Evolutionary conservation across 352 stramenopile genomes (phyloP), one percentile per base, ranked within the genome.

Genomic region (Aphanomyces stellatus): DNA sequence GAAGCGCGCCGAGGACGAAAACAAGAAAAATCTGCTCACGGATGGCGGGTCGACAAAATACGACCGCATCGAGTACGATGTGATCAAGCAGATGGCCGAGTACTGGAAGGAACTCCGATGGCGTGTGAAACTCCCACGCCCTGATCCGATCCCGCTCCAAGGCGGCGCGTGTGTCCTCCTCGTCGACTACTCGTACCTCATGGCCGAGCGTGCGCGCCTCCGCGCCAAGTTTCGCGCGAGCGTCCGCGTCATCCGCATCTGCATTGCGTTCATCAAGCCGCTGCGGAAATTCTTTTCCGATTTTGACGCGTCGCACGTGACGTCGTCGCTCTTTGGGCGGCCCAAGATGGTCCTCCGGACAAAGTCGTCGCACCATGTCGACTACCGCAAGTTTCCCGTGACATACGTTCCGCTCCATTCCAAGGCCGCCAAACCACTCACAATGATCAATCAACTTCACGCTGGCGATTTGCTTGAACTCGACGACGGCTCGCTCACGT

Each of bases 401-500:
- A 88, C 78, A 10, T 91, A 90, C 63, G 65, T 91, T 1, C 83
- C 83, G 17, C 82, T 90, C 35, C 71, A 75, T 5, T 89, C 83
- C 4, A 67, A 69, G 0, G 65, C 70, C 0, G 76, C 80, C 2
- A 84, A 87, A 35, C 81, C 77, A 2, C 77, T 87, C 19, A 77
- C 80, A 43, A 72, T 89, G 13, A 71, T 91, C 3, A 73, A 76
- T 55, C 72, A 76, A 13, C 69, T 87, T 8, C 77, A 76, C 33
- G 71, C 33, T 37, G 82, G 82, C 4, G 85, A 81, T 73, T 62
- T 78, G 15, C 76, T 91, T 34, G 79, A 91, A 27, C 80, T 91
- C 37, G 82, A 91, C 66, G 82, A 91, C 63, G 79, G 79, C 0
- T 91, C 81, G 27, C 75, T 91, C 24, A 91, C 82, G 4, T 88